Base-by-base conservation (phyloP, 2,329 filamentous ascomycete species). In the Chaetomiaceae sp. region DNA sequence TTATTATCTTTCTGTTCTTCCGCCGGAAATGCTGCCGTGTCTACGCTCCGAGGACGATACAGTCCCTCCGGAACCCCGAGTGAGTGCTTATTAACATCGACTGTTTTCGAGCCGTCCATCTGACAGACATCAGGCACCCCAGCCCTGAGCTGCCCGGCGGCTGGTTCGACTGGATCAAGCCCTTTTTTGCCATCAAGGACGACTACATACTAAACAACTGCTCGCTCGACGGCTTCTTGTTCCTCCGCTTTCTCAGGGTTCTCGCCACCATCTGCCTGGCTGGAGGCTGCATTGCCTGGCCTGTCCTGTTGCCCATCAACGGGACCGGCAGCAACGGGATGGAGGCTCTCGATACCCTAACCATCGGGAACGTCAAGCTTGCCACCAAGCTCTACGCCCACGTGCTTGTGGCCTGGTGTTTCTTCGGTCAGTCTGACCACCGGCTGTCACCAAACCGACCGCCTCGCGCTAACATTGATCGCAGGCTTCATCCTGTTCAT, bases 201-300 rank as follows among this genome's bases (percentile, higher is more conserved):
- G 84, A 83, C 55, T 94, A 89, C 63, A 80, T 91, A 23, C 80
- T 96, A 37, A 87, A 91, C 61, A 89, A 95, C 70, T 88, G 91
- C 68, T 91, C 89, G 3, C 80, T 97, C 59, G 92, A 97, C 68
- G 85, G 87, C 29, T 97, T 91, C 68, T 81, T 96, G 23, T 89
- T 95, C 65, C 79, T 96, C 42, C 88, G 91, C 40, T 95, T 91
- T 66, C 75, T 97, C 56, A 87, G 89, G 64, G 82, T 94, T 50
- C 75, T 85, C 25, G 82, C 86, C 51, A 78, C 87, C 61, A 88
- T 94, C 61, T 91, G 87, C 70, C 78, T 96, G 47, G 84, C 91
- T 14, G 92, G 91, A 55, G 84, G 84, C 63, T 77, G 78, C 63
- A 83, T 97, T 46, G 92, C 89, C 22, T 96, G 89, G 86, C 91